These are phyloP conservation scores for Pterulicium gracile DNA, from an alignment of 1,284 basidiomycete genomes.

Conservation along the genomic window DNA sequence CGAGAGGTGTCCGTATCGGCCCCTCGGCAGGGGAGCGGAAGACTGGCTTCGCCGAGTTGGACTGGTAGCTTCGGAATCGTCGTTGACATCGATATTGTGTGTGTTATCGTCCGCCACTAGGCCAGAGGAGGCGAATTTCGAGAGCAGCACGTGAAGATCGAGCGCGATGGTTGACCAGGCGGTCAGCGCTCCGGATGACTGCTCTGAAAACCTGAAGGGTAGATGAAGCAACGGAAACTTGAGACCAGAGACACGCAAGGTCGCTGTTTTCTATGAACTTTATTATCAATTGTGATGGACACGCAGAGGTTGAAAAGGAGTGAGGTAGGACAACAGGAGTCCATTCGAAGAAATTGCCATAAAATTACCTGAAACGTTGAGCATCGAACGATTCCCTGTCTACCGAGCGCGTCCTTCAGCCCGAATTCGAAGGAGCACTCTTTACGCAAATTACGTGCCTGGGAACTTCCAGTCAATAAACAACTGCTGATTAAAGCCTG, in stretches of 20 bases:
- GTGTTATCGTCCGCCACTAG: conserved; percentile 17
- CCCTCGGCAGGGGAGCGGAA: conserved; percentile 35
- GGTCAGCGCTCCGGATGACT: conserved; percentile 47
- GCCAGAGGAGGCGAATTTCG: conserved; percentile 48
- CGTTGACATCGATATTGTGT: no score
- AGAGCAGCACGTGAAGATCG: conserved; percentile 48
- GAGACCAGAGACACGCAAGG: conserved; percentile 27
- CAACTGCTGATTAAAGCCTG: no score
- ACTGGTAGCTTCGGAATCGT: no score
- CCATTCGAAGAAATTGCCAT: conserved; percentile 4
- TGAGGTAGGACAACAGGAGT: conserved; percentile 4
- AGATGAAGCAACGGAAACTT: conserved; percentile 55
- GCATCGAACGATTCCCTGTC: conserved; percentile 52
- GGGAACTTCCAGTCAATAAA: no score
- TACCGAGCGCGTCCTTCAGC: conserved; percentile 50
- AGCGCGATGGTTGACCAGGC: conserved; percentile 63
- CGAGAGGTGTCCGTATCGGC: conserved; percentile 50
- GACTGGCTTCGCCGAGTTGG: conserved; percentile 14
- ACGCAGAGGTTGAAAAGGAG: conserved; percentile 6
- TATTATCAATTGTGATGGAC: no score
- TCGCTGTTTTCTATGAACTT: conserved; percentile 47
- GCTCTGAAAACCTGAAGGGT: conserved; percentile 54
- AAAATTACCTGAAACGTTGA: conserved; percentile 71
- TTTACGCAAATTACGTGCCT: conserved; percentile 52
- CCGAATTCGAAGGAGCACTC: conserved; percentile 74